A percentile compares a stretch with the other conserved stretches of the same genome.
Evolutionary conservation across 768 basidiomycete genomes (phyloP).

Genomic region (Neoboletus subvelutipes): DNA sequence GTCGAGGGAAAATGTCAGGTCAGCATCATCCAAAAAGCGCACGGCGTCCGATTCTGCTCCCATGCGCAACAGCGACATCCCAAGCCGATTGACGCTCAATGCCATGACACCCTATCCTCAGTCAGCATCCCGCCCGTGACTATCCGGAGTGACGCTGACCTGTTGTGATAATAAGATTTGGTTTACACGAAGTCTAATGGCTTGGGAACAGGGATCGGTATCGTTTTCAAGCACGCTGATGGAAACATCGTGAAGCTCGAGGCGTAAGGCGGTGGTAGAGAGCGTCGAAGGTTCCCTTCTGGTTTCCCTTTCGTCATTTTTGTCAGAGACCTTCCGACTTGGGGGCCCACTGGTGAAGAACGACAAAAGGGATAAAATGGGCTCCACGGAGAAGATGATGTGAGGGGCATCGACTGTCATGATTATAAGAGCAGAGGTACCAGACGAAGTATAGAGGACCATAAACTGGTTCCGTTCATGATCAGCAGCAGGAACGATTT

Average conservation of each 20-base stretch:
- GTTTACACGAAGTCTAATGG: slow-evolving; percentile 80
- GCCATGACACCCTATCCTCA: slow-evolving; percentile 72
- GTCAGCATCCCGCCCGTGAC: slow-evolving; percentile 9
- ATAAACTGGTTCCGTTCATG: slow-evolving; percentile 92
- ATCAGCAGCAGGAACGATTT: slow-evolving; percentile 90
- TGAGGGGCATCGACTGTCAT: slow-evolving; percentile 90
- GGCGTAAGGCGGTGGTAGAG: slow-evolving; percentile 56
- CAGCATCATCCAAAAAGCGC: slow-evolving; percentile 90
- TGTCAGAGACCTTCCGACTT: slow-evolving; percentile 15
- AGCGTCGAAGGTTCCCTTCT: slow-evolving; percentile 12
- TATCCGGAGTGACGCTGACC: slow-evolving; percentile 43
- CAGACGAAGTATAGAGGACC: slow-evolving; percentile 81
- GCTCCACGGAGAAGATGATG: slow-evolving; percentile 90
- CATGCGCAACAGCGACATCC: slow-evolving; percentile 95
- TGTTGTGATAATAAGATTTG: slow-evolving; percentile 90
- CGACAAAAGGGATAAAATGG: slow-evolving; percentile 81
- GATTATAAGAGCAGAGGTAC: slow-evolving; percentile 67
- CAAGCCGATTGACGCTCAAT: slow-evolving; percentile 74
- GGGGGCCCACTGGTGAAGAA: slow-evolving; percentile 71
- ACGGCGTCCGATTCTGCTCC: slow-evolving; percentile 78
- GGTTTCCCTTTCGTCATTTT: slow-evolving; percentile 13
- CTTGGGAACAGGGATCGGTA: slow-evolving; percentile 71
- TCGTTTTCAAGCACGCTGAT: slow-evolving; percentile 89
- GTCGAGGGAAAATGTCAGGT: slow-evolving; percentile 85
- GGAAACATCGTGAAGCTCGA: slow-evolving; percentile 89